These are phyloP conservation scores for Cyberlindnera meyerae DNA, from an alignment of 805 yeast species.

Conservation along the genomic window DNA sequence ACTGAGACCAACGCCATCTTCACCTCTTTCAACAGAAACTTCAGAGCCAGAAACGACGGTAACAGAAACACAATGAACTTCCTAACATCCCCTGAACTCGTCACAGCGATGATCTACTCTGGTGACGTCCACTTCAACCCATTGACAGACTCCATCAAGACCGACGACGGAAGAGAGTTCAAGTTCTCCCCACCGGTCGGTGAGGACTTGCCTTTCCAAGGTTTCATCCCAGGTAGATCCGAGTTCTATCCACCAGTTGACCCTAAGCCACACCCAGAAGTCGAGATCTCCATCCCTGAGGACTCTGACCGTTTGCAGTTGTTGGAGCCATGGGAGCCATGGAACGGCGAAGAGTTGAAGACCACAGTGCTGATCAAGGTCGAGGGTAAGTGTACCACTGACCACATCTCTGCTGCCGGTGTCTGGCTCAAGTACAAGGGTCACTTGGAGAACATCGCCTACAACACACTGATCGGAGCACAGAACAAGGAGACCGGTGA, in stretches of 20 bases:
- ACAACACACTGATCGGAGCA: constrained; percentile 95
- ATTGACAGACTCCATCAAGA: constrained; percentile 72
- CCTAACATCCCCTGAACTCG: constrained; percentile 97
- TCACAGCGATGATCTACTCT: constrained; percentile 93
- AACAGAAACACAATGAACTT: constrained; percentile 97
- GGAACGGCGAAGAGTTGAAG: constrained; percentile 81
- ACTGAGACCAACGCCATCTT: constrained; percentile 92
- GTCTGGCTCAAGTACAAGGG: constrained; percentile 98
- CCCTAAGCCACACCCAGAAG: constrained; percentile 60
- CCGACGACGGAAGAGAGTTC: constrained; percentile 67
- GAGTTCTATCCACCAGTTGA: constrained; percentile 71
- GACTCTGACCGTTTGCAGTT: constrained; percentile 89
- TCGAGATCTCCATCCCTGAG: constrained; percentile 69
- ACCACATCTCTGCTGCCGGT: constrained; percentile 98
- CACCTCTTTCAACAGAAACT: constrained; percentile 96
- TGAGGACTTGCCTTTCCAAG: constrained; percentile 73
- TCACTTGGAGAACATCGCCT: constrained; percentile 89
- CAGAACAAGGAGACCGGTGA: constrained; percentile 96
- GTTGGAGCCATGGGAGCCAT: constrained; percentile 80
- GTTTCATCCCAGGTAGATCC: constrained; percentile 70
- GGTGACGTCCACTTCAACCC: constrained; percentile 94
- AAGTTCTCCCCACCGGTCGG: constrained; percentile 77
- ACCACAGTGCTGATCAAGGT: constrained; percentile 81
- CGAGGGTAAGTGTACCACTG: constrained; percentile 97
- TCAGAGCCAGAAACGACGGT: constrained; percentile 97